Base-by-base conservation (phyloP, 345 rosid species). In the Angophora floribunda region DNA sequence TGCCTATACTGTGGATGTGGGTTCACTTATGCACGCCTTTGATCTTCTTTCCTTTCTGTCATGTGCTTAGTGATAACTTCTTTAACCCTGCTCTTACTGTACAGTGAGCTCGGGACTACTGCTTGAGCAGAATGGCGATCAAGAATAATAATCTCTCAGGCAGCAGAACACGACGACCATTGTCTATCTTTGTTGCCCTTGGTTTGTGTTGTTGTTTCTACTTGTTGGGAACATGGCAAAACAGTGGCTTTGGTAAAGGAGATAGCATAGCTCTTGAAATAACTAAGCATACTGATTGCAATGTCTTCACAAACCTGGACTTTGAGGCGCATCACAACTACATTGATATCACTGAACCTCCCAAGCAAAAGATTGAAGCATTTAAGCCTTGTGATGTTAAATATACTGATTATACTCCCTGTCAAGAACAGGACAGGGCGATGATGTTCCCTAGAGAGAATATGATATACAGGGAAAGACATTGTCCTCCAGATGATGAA, bases 191-290 rank as follows among this genome's bases (percentile, higher is more conserved):
- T 80, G 87, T 95, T 49, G 97, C 96, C 89, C 90, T 98, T 61
- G 96, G 94, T 89, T 89, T 98, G 89, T 98, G 99, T 80, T 93
- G 98, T 94, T 94, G 96, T 95, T 97, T 95, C 89, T 98, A 97
- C 92, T 87, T 98, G 86, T 91, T 98, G 89, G 99, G 99, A 86
- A 95, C 98, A 85, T 98, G 99, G 99, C 97, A 98, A 93, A 96
- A 90, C 93, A 93, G 98, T 90, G 99, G 98, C 19, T 96, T 96
- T 79, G 99, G 99, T 47, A 97, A 93, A 93, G 99, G 98, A 89
- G 99, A 96, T 86, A 91, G 93, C 88, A 92, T 98, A 89, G 97
- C 98, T 4, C 88, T 93, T 70, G 95, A 92, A 86, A 91, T 96
- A 63, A 94, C 98, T 65, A 95, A 93, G 89, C 93, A 91, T 88